Evolutionary conservation across 306 rosid species (phyloP).

Genomic region (Mimosa pudica): DNA sequence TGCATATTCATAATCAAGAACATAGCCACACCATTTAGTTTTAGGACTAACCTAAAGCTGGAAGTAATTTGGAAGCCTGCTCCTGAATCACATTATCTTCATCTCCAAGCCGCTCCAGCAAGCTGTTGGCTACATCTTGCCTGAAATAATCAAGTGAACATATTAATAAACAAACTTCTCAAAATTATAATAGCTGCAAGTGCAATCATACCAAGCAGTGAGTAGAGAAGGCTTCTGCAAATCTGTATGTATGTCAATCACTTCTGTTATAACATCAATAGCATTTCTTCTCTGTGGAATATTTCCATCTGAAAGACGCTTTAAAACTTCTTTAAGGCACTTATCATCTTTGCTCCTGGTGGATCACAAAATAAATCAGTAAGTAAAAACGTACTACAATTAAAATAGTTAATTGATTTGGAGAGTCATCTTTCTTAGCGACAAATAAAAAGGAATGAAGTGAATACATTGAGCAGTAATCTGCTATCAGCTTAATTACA

Average conservation of each 20-base stretch:
- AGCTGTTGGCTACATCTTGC: conserved; percentile 63
- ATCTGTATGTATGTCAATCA: conserved; percentile 54
- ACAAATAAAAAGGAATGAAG: conserved; percentile 36
- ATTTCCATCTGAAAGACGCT: conserved; percentile 64
- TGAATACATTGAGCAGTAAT: conserved; percentile 75
- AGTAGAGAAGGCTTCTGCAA: conserved; percentile 43
- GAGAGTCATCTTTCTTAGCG: conserved; percentile 14
- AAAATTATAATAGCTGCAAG: conserved; percentile 20
- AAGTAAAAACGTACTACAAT: conserved; percentile 2
- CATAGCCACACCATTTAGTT: neutral
- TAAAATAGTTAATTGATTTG: conserved; percentile 19
- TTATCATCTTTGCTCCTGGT: conserved; percentile 65
- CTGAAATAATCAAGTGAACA: conserved; percentile 50
- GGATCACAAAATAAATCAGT: conserved; percentile 40
- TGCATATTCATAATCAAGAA: neutral
- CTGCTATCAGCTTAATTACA: conserved; percentile 79
- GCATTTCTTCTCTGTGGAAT: conserved; percentile 80
- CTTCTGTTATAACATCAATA: conserved; percentile 74
- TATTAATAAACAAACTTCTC: conserved; percentile 28
- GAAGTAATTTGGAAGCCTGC: conserved; percentile 72
- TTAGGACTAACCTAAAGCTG: conserved; percentile 65
- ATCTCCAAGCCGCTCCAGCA: conserved; percentile 79
- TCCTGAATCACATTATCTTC: conserved; percentile 62
- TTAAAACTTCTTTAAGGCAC: conserved; percentile 70
- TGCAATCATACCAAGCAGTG: conserved; percentile 59